phyloP scores from a whole-genome alignment of 2,329 filamentous ascomycete genomes.

The Pseudocercospora fijiensis region DNA sequence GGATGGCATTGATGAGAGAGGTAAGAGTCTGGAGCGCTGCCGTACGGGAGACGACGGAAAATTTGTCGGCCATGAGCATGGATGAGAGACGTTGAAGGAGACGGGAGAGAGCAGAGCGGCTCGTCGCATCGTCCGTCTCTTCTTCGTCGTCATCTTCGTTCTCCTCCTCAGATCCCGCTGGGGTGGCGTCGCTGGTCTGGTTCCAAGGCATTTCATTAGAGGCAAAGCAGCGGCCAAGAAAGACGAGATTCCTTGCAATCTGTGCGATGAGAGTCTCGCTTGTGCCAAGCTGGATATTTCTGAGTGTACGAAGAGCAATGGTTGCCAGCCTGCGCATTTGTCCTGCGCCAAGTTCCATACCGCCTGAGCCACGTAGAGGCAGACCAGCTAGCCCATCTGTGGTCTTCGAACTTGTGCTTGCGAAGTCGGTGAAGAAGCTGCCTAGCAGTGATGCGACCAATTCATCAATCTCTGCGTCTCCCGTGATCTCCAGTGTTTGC shows the following conservation, averaged over 20 bases:
- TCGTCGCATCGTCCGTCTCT: not conserved
- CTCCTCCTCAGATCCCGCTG: conserved; percentile 45
- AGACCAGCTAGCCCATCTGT: conserved; percentile 54
- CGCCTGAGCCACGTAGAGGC: conserved; percentile 67
- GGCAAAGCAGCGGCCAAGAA: conserved; percentile 67
- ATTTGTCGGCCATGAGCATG: conserved; percentile 63
- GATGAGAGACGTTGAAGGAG: conserved; percentile 76
- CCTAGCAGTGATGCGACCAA: conserved; percentile 72
- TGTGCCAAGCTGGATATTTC: conserved; percentile 55
- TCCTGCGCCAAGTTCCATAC: conserved; percentile 64
- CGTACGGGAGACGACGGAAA: conserved; percentile 61
- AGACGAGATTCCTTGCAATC: conserved; percentile 76
- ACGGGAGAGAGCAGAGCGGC: conserved; percentile 62
- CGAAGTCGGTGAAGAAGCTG: conserved; percentile 77
- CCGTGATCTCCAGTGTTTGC: conserved; percentile 64
- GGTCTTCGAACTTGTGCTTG: conserved; percentile 56
- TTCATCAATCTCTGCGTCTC: conserved; percentile 72
- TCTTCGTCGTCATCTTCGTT: conserved; percentile 39
- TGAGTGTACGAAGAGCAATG: conserved; percentile 60
- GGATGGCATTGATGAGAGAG: conserved; percentile 64
- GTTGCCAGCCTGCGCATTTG: conserved; percentile 62
- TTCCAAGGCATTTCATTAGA: conserved; percentile 56
- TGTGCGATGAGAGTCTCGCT: conserved; percentile 76
- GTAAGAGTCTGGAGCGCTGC: conserved; percentile 73
- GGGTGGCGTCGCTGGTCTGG: conserved; percentile 39